A percentile compares a stretch with the other conserved stretches of the same genome.
phyloP scores from a whole-genome alignment of 805 yeast genomes.

The Wickerhamomyces rabaulensis region DNA sequence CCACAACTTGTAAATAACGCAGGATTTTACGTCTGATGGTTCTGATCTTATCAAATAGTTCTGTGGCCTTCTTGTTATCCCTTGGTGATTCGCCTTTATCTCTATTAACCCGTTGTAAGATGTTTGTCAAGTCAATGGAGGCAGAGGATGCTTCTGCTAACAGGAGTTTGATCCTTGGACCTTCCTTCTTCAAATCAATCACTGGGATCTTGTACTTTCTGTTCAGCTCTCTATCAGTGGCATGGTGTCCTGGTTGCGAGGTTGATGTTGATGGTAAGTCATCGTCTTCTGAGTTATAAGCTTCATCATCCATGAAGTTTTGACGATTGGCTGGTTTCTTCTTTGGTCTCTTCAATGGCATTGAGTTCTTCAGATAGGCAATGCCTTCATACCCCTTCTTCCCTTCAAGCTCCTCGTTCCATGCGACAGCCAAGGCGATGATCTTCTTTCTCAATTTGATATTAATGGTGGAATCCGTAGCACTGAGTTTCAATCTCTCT shows the following conservation, averaged over 20 bases:
- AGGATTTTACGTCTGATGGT: constrained; percentile 71
- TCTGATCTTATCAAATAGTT: constrained; percentile 70
- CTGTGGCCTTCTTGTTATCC: constrained; percentile 57
- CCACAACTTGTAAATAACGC: constrained; percentile 76
- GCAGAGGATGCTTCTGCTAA: constrained; percentile 74
- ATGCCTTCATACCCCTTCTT: constrained; percentile 44
- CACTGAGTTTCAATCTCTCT: constrained; percentile 53
- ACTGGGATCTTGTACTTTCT: constrained; percentile 57
- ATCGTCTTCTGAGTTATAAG: constrained; percentile 36
- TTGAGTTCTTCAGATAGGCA: constrained; percentile 38
- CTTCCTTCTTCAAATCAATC: constrained; percentile 63
- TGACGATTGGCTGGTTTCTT: constrained; percentile 11
- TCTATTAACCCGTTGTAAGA: constrained; percentile 38
- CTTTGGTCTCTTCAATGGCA: constrained; percentile 32
- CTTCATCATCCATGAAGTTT: constrained; percentile 47
- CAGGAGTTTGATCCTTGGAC: constrained; percentile 61
- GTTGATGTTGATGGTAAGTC: constrained; percentile 13
- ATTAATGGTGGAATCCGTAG: constrained; percentile 39
- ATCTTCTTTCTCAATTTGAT: constrained; percentile 43
- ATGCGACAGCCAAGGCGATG: constrained; percentile 49
- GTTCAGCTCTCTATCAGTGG: constrained; percentile 29
- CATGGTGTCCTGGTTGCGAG: background rate
- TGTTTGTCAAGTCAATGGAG: constrained; percentile 64
- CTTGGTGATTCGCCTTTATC: constrained; percentile 48
- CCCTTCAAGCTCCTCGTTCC: constrained; percentile 58